phyloP scores from a whole-genome alignment of 352 stramenopile species.

The Phytophthora crassamura region DNA sequence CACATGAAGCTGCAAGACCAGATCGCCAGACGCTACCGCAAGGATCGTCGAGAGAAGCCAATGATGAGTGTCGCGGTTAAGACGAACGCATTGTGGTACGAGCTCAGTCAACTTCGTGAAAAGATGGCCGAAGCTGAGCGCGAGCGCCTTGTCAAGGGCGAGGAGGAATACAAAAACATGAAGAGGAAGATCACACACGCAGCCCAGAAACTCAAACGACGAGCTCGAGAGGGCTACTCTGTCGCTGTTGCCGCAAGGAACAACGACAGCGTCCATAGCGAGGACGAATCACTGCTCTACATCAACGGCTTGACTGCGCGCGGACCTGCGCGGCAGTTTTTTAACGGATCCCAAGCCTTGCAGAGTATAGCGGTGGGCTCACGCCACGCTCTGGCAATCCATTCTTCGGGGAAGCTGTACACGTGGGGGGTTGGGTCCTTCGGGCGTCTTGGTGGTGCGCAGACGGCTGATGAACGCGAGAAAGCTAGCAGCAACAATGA shows the following conservation, averaged over 20 bases:
- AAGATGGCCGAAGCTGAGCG: constrained; percentile 48
- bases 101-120: constrained; percentile 52
- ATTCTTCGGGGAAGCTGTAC: constrained; percentile 68
- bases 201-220: constrained; percentile 67
- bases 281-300: constrained; percentile 32
- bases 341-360: constrained; percentile 63
- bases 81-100: constrained; percentile 55
- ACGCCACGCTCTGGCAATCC: constrained; percentile 70
- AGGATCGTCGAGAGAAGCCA: constrained; percentile 54
- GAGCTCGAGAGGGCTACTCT: constrained; percentile 54
- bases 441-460: constrained; percentile 57
- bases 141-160: constrained; percentile 43
- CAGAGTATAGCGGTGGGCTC: constrained; percentile 68
- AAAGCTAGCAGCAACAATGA: constrained; percentile 16
- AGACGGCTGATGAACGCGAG: neutral
- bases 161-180: constrained; percentile 67
- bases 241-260: constrained; percentile 4
- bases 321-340: constrained; percentile 47
- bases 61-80: constrained; percentile 44
- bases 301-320: constrained; percentile 64
- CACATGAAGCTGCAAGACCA: constrained; percentile 80
- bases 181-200: constrained; percentile 57
- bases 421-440: constrained; percentile 80
- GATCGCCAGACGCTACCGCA: constrained; percentile 49
- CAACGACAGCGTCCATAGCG: constrained; percentile 5